Evolutionary conservation across 2,329 filamentous ascomycete species (phyloP).

Genomic region (Colletotrichum musae): DNA sequence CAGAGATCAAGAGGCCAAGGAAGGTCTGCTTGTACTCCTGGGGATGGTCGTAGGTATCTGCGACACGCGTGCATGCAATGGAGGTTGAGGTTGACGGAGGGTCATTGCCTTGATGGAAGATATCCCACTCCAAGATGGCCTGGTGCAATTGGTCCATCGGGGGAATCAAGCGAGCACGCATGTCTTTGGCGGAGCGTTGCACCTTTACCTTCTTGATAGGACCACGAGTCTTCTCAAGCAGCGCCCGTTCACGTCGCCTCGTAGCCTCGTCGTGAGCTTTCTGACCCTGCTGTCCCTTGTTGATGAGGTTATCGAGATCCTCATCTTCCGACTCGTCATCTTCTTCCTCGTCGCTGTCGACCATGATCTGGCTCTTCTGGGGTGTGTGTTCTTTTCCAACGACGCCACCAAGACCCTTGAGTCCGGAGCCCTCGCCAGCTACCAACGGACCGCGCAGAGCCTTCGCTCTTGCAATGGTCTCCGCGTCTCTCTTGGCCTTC

Average conservation of each 20-base stretch:
- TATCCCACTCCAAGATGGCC: conserved; percentile 93
- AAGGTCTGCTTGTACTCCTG: conserved; percentile 90
- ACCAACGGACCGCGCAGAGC: conserved; percentile 70
- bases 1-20: conserved; percentile 88
- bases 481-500: conserved; percentile 79
- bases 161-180: conserved; percentile 91
- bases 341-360: conserved; percentile 79
- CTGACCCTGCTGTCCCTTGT: conserved; percentile 60
- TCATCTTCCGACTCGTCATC: conserved; percentile 72
- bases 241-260: conserved; percentile 58
- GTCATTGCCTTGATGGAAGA: conserved; percentile 89
- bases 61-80: conserved; percentile 78
- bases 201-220: conserved; percentile 89
- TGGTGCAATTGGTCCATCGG: conserved; percentile 89
- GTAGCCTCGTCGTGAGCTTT: conserved; percentile 66
- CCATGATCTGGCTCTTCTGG: conserved; percentile 89
- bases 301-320: conserved; percentile 62
- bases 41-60: conserved; percentile 82
- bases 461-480: conserved; percentile 79
- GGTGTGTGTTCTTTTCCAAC: conserved; percentile 84
- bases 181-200: conserved; percentile 88
- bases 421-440: conserved; percentile 83
- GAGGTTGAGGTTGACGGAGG: conserved; percentile 78
- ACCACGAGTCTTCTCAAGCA: conserved; percentile 72
- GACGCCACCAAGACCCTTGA: conserved; percentile 78